phyloP scores from a whole-genome alignment of 805 yeast species.

The Hanseniaspora taiwanica region DNA sequence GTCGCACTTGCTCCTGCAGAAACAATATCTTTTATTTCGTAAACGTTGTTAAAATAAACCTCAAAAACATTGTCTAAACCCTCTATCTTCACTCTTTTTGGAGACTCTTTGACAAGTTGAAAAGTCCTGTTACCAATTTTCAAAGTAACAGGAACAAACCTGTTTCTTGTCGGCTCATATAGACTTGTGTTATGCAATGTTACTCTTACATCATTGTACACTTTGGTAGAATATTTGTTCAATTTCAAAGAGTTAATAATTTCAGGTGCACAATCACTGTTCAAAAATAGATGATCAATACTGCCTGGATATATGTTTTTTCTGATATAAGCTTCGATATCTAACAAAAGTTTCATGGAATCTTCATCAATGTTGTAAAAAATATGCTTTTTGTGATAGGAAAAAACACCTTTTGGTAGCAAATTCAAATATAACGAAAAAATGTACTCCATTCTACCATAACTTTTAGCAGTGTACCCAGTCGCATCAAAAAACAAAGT shows the following conservation, averaged over 20 bases:
- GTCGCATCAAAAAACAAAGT: slow-evolving; percentile 59
- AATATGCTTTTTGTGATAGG: slow-evolving; percentile 41
- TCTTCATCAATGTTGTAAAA: slow-evolving; percentile 30
- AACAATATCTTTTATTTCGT: slow-evolving; percentile 27
- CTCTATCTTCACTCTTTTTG: slow-evolving; percentile 27
- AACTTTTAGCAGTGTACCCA: slow-evolving; percentile 28
- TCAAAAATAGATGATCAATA: slow-evolving; percentile 27
- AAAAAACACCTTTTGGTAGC: slow-evolving; percentile 38
- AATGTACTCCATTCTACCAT: slow-evolving; percentile 12
- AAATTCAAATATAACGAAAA: slow-evolving; percentile 26
- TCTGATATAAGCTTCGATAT: slow-evolving; percentile 12
- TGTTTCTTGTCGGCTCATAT: slow-evolving; percentile 34
- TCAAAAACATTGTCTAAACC: slow-evolving; percentile 22
- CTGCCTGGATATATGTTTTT: background rate
- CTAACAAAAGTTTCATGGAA: slow-evolving; percentile 15
- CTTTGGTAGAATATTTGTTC: slow-evolving; percentile 28
- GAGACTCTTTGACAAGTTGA: slow-evolving; percentile 38
- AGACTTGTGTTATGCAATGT: slow-evolving; percentile 38
- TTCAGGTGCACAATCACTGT: slow-evolving; percentile 33
- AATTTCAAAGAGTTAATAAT: slow-evolving; percentile 33
- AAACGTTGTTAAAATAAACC: slow-evolving; percentile 31
- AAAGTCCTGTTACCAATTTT: slow-evolving; percentile 59
- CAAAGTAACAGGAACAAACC: slow-evolving; percentile 45
- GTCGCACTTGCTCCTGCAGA: slow-evolving; percentile 28
- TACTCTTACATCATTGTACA: slow-evolving; percentile 38